A percentile compares a stretch with the other conserved stretches of the same genome.
These are phyloP conservation scores for Rhizopogon vinicolor DNA, from an alignment of 768 basidiomycete species.

Conservation along the genomic window DNA sequence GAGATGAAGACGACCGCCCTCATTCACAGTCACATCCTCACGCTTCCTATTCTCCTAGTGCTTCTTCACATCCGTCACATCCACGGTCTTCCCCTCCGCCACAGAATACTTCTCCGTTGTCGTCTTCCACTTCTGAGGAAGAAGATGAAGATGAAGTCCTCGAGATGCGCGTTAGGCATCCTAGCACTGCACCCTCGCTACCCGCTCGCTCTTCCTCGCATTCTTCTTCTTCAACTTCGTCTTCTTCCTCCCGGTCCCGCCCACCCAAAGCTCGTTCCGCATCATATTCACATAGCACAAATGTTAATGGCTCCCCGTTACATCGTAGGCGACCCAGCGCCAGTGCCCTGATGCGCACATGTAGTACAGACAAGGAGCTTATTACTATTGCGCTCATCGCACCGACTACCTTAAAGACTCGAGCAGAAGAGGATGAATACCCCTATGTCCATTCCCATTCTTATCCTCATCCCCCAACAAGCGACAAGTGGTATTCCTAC, in stretches of 20 bases:
- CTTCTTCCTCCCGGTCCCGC: conserved; percentile 17
- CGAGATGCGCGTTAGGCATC: conserved; percentile 51
- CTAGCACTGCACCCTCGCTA: conserved; percentile 17
- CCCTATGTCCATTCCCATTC: conserved; percentile 10
- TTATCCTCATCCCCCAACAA: conserved; percentile 7
- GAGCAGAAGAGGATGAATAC: conserved; percentile 38
- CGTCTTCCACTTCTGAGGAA: conserved; percentile 33
- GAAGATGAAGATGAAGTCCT: conserved; percentile 54
- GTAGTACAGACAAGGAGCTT: conserved; percentile 41
- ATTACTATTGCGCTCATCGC: conserved; percentile 72
- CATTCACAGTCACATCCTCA: conserved; percentile 1
- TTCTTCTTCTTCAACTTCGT: conserved; percentile 26
- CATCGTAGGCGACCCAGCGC: conserved; percentile 31
- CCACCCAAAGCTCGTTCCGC: conserved; percentile 26
- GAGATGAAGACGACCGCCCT: conserved; percentile 19
- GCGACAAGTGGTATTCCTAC: conserved; percentile 10
- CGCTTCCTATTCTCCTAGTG: conserved; percentile 13
- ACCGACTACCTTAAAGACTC: conserved; percentile 85
- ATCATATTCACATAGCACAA: conserved; percentile 19
- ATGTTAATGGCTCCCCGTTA: conserved; percentile 13
- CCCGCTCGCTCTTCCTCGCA: conserved; percentile 35
- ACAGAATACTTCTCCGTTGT: conserved; percentile 19
- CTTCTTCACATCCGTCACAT: conserved; percentile 8
- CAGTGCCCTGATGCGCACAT: conserved; percentile 34
- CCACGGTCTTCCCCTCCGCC: conserved; percentile 16